Percentiles rank a stretch among this genome's conserved stretches.
phyloP scores from a whole-genome alignment of 805 yeast species.

The Tetrapisispora arboricola region DNA sequence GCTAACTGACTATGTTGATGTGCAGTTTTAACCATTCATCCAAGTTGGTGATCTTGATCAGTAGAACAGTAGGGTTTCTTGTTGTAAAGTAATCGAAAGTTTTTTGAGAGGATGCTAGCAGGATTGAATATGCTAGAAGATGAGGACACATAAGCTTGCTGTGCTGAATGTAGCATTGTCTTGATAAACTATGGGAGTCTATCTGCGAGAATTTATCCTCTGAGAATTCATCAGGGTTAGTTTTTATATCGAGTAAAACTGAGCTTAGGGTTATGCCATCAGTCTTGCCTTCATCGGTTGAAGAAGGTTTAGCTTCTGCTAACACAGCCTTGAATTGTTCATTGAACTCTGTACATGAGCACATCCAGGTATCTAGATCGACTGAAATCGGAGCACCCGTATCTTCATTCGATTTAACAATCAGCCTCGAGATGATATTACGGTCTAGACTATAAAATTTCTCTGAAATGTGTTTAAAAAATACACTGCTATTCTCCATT shows the following conservation, averaged over 20 bases:
- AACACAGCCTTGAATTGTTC: constrained; percentile 12
- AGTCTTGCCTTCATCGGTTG: neutral
- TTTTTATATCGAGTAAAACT: constrained; percentile 9
- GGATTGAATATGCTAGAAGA: constrained; percentile 23
- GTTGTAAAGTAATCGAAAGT: constrained; percentile 18
- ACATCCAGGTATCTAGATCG: constrained; percentile 25
- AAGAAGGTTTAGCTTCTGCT: neutral
- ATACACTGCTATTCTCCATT: neutral
- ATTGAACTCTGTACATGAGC: constrained; percentile 27
- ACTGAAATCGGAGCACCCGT: constrained; percentile 19
- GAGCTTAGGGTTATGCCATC: neutral
- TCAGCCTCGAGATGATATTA: constrained; percentile 12
- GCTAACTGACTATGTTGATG: constrained; percentile 20
- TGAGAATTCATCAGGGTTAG: constrained; percentile 14
- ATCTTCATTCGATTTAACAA: constrained; percentile 16
- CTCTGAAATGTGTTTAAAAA: neutral
- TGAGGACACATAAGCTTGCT: constrained; percentile 26
- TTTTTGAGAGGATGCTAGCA: constrained; percentile 14
- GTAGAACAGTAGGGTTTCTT: constrained; percentile 13
- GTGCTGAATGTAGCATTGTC: constrained; percentile 18
- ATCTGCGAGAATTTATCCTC: constrained; percentile 23
- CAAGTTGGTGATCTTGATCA: constrained; percentile 18
- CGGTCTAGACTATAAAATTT: constrained; percentile 8
- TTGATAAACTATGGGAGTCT: constrained; percentile 19
- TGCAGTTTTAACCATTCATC: constrained; percentile 31